Base-by-base conservation (phyloP, 257 asterid genomes). In the Dorcoceras hygrometricum region DNA sequence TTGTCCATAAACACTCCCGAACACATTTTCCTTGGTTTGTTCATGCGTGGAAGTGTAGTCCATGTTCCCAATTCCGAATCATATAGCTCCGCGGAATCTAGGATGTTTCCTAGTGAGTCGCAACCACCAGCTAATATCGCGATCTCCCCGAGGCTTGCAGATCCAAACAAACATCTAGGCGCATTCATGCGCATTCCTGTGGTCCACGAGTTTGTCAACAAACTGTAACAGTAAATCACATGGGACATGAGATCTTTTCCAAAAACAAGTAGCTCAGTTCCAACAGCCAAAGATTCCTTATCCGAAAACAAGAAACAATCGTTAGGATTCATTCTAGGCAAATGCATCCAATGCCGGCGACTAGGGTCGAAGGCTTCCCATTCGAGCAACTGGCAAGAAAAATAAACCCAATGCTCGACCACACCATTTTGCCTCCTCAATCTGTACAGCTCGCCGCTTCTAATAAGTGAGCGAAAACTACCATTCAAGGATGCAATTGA, bases 321-420 rank as follows among this genome's bases (percentile, higher is more conserved):
- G 4, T 94, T 84, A 5, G 93, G 82, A 26, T 77, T 72, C 96
- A 90, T 88, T 14, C 73, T 72, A 3, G 99, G 99, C 26, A 94
- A 61, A 43, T 78, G 89, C 96, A 94, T 90, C 99, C 99, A 94
- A 71, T 80, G 93, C 62, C 86, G 89, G 34, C 96, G 77, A 53
- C 11, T 73, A 16, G 99, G 99, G 78, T 94, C 99, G 61, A 94
- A 94, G 1, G 96, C 97, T 23, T 87, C 97, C 99, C 99, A 94
- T 67, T 88, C 97, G n/a, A 82, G 95, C 69, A 85, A 74, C 71
- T 87, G 95, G 88, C 99, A 85, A 0, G 99, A 90, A 69, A 94
- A 88, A 65, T 90, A 94, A 66, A 94, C 95, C 99, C 99, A 94
- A 76, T 90, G 96, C 82, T 94, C 99, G 12, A 94, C 75, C 5